Conservation (phyloP, 495 filamentous ascomycete species). For the Talaromyces nanjingensis region DNA sequence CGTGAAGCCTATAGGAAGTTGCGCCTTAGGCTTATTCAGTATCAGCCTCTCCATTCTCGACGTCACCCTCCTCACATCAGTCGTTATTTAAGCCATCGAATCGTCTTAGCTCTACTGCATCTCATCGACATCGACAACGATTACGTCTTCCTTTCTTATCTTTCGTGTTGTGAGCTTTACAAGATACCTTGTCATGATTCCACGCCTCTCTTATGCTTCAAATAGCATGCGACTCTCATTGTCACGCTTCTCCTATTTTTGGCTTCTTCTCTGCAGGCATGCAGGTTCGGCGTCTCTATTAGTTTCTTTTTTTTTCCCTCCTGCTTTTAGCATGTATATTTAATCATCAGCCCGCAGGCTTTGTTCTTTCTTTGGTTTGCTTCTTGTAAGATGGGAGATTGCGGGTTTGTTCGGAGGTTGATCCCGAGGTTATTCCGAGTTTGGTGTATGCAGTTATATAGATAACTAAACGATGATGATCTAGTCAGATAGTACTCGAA, state of each 20-base stretch:
- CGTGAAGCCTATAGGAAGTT: not conserved
- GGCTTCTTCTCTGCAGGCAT: not conserved
- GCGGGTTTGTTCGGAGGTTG: not conserved
- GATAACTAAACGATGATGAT: not conserved
- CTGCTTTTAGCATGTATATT: not conserved
- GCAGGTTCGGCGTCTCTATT: not conserved
- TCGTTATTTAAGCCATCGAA: not conserved
- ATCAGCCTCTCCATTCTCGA: not conserved
- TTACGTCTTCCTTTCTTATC: slow-evolving; percentile 6
- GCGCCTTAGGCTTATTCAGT: not conserved
- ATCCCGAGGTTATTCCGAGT: not conserved
- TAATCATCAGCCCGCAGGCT: slow-evolving; percentile 1
- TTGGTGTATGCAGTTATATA: not conserved
- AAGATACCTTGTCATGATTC: slow-evolving; percentile 9
- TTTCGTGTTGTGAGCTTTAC: slow-evolving; percentile 9
- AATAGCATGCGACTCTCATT: slow-evolving; percentile 5
- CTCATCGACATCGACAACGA: not conserved
- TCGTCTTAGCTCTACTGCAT: slow-evolving; percentile 4
- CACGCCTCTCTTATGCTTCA: slow-evolving; percentile 6
- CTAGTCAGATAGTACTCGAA: not conserved
- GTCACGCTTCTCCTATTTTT: slow-evolving; percentile 3
- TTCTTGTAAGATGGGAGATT: slow-evolving; percentile 12
- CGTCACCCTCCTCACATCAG: not conserved
- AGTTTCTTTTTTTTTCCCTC: not conserved
- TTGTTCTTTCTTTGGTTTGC: slow-evolving; percentile 2